These are phyloP conservation scores for Sphagnum contortum DNA, from an alignment of 225 moss, liverwort and hornwort species.

Conservation along the genomic window DNA sequence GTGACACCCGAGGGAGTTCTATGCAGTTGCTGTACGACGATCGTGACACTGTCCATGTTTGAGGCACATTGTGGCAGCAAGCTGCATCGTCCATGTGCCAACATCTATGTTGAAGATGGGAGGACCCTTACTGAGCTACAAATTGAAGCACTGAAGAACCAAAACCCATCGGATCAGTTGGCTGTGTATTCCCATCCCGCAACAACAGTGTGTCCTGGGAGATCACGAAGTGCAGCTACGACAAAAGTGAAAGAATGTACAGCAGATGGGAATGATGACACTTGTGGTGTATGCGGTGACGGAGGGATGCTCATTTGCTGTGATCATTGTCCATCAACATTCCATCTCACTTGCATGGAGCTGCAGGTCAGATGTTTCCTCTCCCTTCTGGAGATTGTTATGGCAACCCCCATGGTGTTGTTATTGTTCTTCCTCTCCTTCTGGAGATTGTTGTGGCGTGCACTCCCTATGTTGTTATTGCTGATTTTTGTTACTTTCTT, in stretches of 20 bases:
- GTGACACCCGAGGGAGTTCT: slow-evolving; percentile 75
- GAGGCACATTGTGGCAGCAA: slow-evolving; percentile 95
- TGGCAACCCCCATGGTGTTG: too few species aligned
- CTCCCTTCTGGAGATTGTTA: too few species aligned
- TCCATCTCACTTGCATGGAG: slow-evolving; percentile 70
- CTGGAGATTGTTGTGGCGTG: too few species aligned
- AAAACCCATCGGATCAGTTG: too few species aligned
- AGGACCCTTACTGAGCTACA: slow-evolving; percentile 74
- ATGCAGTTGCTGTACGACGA: slow-evolving; percentile 61
- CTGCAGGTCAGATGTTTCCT: slow-evolving; percentile 31
- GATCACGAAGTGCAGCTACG: too few species aligned
- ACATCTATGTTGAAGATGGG: slow-evolving; percentile 68
- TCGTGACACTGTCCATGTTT: slow-evolving; percentile 76
- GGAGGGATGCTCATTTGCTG: slow-evolving; percentile 85
- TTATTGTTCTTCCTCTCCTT: too few species aligned
- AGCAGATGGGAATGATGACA: too few species aligned
- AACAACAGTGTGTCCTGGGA: too few species aligned
- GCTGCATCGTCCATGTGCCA: slow-evolving; percentile 88
- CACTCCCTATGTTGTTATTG: too few species aligned
- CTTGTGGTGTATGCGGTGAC: slow-evolving; percentile 84
- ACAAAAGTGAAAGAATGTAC: too few species aligned
- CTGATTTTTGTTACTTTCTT: too few species aligned
- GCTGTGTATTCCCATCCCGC: too few species aligned
- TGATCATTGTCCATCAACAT: slow-evolving; percentile 95
- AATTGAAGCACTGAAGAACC: slow-evolving; percentile 51